Evolutionary conservation across 257 asterid genomes (phyloP).

Genomic region (Ocimum tenuiflorum): DNA sequence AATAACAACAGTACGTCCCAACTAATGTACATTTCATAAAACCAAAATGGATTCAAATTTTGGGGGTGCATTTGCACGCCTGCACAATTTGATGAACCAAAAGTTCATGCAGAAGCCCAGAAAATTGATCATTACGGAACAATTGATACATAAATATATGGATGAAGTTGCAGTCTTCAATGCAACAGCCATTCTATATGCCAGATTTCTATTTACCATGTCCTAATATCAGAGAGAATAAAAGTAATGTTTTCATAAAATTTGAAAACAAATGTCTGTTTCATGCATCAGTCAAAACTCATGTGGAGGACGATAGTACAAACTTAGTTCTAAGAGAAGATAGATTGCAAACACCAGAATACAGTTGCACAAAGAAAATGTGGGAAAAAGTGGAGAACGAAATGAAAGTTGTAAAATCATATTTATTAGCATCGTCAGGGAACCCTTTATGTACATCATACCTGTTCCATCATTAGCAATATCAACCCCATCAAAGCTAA

Average conservation of each 20-base stretch:
- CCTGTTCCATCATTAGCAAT: constrained; percentile 99
- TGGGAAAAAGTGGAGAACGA: not conserved
- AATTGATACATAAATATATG: not conserved
- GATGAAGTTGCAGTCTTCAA: constrained; percentile 5
- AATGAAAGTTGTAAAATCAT: not conserved
- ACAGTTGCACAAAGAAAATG: not conserved
- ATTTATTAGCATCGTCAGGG: not conserved
- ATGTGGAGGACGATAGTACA: too few relatives aligned
- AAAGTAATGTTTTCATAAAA: not conserved
- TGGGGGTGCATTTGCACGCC: too few relatives aligned
- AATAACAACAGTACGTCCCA: too few relatives aligned
- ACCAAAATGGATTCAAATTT: too few relatives aligned
- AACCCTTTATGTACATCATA: constrained; percentile 23
- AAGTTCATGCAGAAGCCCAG: too few relatives aligned
- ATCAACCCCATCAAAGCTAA: constrained; percentile 75
- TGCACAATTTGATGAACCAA: too few relatives aligned
- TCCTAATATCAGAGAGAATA: not conserved
- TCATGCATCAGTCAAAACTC: too few relatives aligned
- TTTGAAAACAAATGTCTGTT: not conserved
- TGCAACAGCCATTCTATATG: not conserved
- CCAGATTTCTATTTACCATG: not conserved
- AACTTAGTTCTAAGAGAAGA: too few relatives aligned
- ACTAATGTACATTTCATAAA: too few relatives aligned
- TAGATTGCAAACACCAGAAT: constrained; percentile 8
- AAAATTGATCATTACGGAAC: not conserved